Evolutionary conservation across 2,329 filamentous ascomycete genomes (phyloP).

Genomic region (Triangularia setosa): DNA sequence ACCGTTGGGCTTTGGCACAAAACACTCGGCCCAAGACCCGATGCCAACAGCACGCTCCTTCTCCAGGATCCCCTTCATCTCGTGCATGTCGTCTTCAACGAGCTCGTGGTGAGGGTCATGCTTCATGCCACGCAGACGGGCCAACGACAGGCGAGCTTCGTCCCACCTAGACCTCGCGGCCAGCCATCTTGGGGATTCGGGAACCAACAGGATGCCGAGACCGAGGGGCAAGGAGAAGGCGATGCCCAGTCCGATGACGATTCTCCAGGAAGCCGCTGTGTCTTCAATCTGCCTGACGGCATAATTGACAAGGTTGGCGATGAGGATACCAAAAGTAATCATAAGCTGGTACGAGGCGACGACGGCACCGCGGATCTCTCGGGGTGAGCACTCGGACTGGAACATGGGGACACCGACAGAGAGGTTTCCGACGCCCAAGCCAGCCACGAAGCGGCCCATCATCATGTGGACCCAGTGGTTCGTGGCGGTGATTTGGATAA

Average conservation of each 20-base stretch:
- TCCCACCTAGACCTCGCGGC: slow-evolving; percentile 46
- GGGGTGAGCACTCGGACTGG: slow-evolving; percentile 60
- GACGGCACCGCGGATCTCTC: slow-evolving; percentile 59
- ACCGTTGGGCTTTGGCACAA: slow-evolving; percentile 44
- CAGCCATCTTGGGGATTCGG: slow-evolving; percentile 56
- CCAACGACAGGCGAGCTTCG: slow-evolving; percentile 47
- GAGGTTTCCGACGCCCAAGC: slow-evolving; percentile 63
- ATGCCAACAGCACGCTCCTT: slow-evolving; percentile 43
- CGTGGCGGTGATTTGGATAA: slow-evolving; percentile 60
- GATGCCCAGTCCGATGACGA: slow-evolving; percentile 56
- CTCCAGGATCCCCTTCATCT: slow-evolving; percentile 47
- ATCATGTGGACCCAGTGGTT: slow-evolving; percentile 61
- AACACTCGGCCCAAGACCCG: slow-evolving; percentile 56
- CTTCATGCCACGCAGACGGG: slow-evolving; percentile 49
- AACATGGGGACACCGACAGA: slow-evolving; percentile 65
- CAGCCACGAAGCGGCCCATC: slow-evolving; percentile 62
- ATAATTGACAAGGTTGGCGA: slow-evolving; percentile 53
- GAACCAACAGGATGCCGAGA: slow-evolving; percentile 49
- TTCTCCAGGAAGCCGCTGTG: slow-evolving; percentile 53
- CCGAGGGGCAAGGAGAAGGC: slow-evolving; percentile 50
- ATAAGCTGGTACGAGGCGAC: slow-evolving; percentile 71
- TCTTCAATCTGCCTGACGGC: slow-evolving; percentile 43
- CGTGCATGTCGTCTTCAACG: slow-evolving; percentile 50
- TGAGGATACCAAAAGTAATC: slow-evolving; percentile 66
- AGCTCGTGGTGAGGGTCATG: slow-evolving; percentile 41